Evolutionary conservation across 768 basidiomycete species (phyloP), one percentile per base, ranked within the genome.

Genomic region (Psilocybe cyanescens): DNA sequence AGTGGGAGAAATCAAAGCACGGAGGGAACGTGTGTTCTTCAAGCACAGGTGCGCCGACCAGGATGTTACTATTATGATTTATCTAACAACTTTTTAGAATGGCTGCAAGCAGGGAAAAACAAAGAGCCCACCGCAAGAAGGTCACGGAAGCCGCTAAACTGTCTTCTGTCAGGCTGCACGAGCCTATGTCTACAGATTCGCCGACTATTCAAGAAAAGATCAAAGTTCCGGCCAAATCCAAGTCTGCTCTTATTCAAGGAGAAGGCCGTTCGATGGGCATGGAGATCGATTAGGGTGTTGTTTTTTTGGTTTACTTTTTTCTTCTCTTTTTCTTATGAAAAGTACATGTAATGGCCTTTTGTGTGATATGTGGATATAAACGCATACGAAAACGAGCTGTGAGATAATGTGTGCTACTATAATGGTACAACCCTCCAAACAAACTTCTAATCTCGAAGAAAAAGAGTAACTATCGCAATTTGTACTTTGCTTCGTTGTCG

Each of bases 401-500:
- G 17, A 45, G 33, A 33, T 57, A 58, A 31, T 61, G 45, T 60
- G 50, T 44, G 50, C 47, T 45, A 45, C 35, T 29, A n/a, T 60
- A 9, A 24, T 45, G 51, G 17, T 55, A 52, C 51, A 61, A 46
- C 47, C 37, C 29, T 59, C 44, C 37, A 30, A 17, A 7, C 14
- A 31, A 37, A 48, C 17, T 3, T 55, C 29, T 51, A 55, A 44
- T 44, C 45, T 51, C 24, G 17, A 52, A 50, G 33, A 39, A 45
- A 50, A 41, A 19, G 24, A 24, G 24, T 24, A 45, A 58, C 80
- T 73, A 89, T 61, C 86, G 88, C 48, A 88, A 85, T 75, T 99
- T 98, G 78, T 99, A 99, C 76, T 99, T 98, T 56, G 93, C 95
- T 66, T 92, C 91, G 67, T 90, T 91, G 71, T 97, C 95, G 55